Conservation (phyloP, 2,329 filamentous ascomycete species). For the Arthrobotrys iridis region DNA sequence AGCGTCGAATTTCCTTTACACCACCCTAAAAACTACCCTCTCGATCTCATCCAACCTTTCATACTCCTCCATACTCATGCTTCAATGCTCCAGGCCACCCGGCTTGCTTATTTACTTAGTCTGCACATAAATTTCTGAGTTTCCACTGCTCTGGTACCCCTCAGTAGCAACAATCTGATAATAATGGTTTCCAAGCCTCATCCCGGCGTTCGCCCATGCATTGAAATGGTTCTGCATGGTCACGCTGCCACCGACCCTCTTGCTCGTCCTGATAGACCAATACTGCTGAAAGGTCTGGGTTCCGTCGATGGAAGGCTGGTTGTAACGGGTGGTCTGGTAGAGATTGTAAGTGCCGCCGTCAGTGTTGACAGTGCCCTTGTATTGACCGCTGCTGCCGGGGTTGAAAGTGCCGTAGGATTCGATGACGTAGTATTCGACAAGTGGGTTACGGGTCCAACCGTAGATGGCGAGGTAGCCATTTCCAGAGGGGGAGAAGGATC, state of each 20-base stretch:
- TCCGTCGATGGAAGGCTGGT: constrained; percentile 65
- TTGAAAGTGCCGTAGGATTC: constrained; percentile 63
- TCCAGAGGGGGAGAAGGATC: constrained; percentile 59
- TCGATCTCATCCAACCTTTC: not conserved
- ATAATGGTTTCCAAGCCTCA: constrained; percentile 64
- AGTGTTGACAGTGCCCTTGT: constrained; percentile 60
- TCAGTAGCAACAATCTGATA: constrained; percentile 69
- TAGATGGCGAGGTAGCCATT: constrained; percentile 63
- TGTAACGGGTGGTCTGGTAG: constrained; percentile 61
- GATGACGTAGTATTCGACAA: constrained; percentile 63
- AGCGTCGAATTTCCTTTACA: not conserved
- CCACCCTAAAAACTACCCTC: not conserved
- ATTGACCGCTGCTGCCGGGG: constrained; percentile 59
- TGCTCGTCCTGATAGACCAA: constrained; percentile 66
- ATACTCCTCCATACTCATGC: not conserved
- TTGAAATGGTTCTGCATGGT: constrained; percentile 67
- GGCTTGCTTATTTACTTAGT: constrained; percentile 11
- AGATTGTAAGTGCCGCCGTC: constrained; percentile 63
- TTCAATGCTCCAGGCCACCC: no score
- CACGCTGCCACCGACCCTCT: constrained; percentile 67
- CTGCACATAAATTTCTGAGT: constrained; percentile 60
- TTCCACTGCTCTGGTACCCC: constrained; percentile 67
- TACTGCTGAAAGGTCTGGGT: constrained; percentile 67
- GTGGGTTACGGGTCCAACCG: constrained; percentile 62
- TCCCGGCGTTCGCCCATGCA: constrained; percentile 65